Conservation (phyloP, 441 rosid species). For the Theobroma grandiflorum region DNA sequence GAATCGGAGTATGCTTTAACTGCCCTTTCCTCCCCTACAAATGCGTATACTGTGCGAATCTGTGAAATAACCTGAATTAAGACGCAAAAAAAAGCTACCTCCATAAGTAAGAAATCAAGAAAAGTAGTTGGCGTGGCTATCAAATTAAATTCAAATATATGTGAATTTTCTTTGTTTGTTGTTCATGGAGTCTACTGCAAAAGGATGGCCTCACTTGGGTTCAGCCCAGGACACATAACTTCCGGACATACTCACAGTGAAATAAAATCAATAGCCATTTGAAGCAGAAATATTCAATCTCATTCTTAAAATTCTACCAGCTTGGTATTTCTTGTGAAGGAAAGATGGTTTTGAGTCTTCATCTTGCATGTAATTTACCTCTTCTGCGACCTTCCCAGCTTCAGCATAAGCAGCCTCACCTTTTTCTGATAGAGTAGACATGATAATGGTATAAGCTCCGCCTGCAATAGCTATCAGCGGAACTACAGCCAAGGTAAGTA, state of each 20-base stretch:
- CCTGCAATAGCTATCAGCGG: conserved; percentile 86
- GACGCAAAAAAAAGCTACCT: neutral
- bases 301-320: conserved; percentile 4
- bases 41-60: conserved; percentile 79
- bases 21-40: conserved; percentile 78
- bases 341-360: neutral
- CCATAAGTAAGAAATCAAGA: neutral
- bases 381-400: conserved; percentile 83
- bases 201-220: neutral
- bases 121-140: neutral
- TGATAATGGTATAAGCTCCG: conserved; percentile 69
- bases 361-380: conserved; percentile 51
- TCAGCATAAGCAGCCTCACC: conserved; percentile 87
- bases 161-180: neutral
- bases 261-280: neutral
- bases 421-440: conserved; percentile 82
- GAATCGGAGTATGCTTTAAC: conserved; percentile 59
- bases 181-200: neutral
- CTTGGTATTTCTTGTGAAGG: neutral
- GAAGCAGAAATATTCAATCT: conserved; percentile 4
- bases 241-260: neutral
- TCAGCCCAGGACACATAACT: neutral
- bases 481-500: conserved; percentile 87
- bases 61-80: conserved; percentile 67
- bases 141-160: neutral